Percentiles rank a stretch among this genome's conserved stretches.
Conservation (phyloP, 306 rosid species). For the Pterocarpus santalinus region DNA sequence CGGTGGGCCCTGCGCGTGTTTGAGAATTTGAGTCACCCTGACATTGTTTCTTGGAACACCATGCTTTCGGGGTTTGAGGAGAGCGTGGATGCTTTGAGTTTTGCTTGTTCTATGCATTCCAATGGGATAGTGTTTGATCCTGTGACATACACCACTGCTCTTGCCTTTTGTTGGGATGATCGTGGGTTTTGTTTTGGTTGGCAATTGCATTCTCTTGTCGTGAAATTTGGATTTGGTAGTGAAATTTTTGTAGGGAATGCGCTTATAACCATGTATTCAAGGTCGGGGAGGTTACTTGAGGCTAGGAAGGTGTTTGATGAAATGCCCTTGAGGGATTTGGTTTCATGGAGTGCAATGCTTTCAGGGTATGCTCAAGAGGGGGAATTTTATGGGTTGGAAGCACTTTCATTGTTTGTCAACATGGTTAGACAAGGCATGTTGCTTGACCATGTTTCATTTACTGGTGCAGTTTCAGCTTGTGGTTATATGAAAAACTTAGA, state of each 20-base stretch:
- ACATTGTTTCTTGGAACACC: conserved; percentile 89
- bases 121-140: conserved; percentile 74
- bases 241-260: conserved; percentile 86
- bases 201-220: conserved; percentile 70
- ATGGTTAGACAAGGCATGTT: conserved; percentile 74
- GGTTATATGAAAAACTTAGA: conserved; percentile 68
- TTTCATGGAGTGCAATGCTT: conserved; percentile 84
- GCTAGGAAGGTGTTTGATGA: conserved; percentile 76
- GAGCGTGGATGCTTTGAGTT: conserved; percentile 67
- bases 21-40: conserved; percentile 61
- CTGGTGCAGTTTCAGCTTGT: conserved; percentile 82
- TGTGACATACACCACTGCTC: conserved; percentile 68
- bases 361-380: conserved; percentile 84
- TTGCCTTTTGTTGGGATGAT: conserved; percentile 66
- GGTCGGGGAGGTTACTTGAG: conserved; percentile 63
- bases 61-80: conserved; percentile 76
- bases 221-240: conserved; percentile 64
- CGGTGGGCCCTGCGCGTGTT: conserved; percentile 61
- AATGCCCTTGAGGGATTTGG: conserved; percentile 68
- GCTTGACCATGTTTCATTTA: conserved; percentile 79
- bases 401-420: conserved; percentile 59
- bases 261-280: conserved; percentile 74
- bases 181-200: conserved; percentile 68
- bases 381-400: conserved; percentile 67
- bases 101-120: conserved; percentile 64